These are phyloP conservation scores for Dacryopinax spathularia DNA, from an alignment of 768 basidiomycete genomes.

Conservation along the genomic window DNA sequence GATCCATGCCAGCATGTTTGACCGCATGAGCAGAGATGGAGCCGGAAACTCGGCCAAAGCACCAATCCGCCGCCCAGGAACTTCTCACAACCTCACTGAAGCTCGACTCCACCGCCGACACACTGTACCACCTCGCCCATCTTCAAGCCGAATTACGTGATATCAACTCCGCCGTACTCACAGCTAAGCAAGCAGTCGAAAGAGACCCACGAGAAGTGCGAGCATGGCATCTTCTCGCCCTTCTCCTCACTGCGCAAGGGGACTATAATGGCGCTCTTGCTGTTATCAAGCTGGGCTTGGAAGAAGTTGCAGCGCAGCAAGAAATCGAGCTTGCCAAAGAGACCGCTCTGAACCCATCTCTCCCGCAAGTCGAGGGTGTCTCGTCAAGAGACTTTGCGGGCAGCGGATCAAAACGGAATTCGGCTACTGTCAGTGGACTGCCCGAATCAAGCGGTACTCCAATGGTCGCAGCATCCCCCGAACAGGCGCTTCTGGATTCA, in stretches of 20 bases:
- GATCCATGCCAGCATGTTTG: neutral
- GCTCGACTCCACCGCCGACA: slow-evolving; percentile 22
- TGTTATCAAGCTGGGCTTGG: slow-evolving; percentile 65
- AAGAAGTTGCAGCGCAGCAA: neutral
- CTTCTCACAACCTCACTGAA: slow-evolving; percentile 22
- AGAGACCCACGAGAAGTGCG: slow-evolving; percentile 41
- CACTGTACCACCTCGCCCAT: slow-evolving; percentile 68
- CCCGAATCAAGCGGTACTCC: neutral
- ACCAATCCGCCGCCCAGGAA: slow-evolving; percentile 37
- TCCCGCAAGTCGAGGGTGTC: neutral
- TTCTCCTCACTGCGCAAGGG: slow-evolving; percentile 62
- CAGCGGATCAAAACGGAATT: neutral
- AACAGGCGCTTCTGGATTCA: slow-evolving; percentile 20
- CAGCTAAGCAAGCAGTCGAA: slow-evolving; percentile 62
- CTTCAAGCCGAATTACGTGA: slow-evolving; percentile 55
- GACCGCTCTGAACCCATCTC: neutral
- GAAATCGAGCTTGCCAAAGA: neutral
- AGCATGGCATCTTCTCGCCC: slow-evolving; percentile 82
- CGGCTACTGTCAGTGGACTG: slow-evolving; percentile 3
- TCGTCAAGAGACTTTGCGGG: neutral
- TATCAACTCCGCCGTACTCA: slow-evolving; percentile 48
- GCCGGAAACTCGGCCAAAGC: slow-evolving; percentile 41
- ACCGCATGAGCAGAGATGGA: slow-evolving; percentile 41
- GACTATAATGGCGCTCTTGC: slow-evolving; percentile 66
- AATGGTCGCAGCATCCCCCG: neutral